phyloP scores from a whole-genome alignment of 129 eudicot species.

The Arctium lappa region DNA sequence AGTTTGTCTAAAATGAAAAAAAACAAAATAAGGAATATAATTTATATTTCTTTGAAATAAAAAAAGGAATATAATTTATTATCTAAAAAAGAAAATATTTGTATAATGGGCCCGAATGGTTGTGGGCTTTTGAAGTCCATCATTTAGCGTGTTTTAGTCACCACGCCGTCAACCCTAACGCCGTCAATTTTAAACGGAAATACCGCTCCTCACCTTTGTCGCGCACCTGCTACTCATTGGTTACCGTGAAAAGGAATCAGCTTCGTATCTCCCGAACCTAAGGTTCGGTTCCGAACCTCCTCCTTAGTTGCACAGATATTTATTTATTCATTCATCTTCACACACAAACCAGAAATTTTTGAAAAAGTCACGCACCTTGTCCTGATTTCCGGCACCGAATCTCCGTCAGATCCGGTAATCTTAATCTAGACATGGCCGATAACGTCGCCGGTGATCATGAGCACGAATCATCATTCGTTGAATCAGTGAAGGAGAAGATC shows the following conservation, averaged over 20 bases:
- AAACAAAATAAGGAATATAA: too few relatives aligned
- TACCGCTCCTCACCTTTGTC: conserved; percentile 17
- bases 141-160: background rate
- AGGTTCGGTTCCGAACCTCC: conserved; percentile 25
- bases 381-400: conserved; percentile 32
- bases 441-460: conserved; percentile 58
- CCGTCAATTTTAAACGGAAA: conserved; percentile 26
- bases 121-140: background rate
- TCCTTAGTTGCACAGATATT: conserved; percentile 13
- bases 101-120: background rate
- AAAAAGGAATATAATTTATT: too few relatives aligned
- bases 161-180: conserved; percentile 37
- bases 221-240: conserved; percentile 9
- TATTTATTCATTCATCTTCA: conserved; percentile 17
- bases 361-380: conserved; percentile 14
- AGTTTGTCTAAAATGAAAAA: too few relatives aligned
- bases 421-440: conserved; percentile 42
- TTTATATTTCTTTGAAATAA: too few relatives aligned
- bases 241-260: conserved; percentile 25
- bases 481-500: conserved; percentile 67
- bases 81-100: too few relatives aligned
- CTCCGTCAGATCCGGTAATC: conserved; percentile 29
- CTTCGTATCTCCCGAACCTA: conserved; percentile 8
- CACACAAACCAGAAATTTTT: background rate
- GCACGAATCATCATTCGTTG: conserved; percentile 43